phyloP scores from a whole-genome alignment of 768 basidiomycete species.

The Boletus sp. region DNA sequence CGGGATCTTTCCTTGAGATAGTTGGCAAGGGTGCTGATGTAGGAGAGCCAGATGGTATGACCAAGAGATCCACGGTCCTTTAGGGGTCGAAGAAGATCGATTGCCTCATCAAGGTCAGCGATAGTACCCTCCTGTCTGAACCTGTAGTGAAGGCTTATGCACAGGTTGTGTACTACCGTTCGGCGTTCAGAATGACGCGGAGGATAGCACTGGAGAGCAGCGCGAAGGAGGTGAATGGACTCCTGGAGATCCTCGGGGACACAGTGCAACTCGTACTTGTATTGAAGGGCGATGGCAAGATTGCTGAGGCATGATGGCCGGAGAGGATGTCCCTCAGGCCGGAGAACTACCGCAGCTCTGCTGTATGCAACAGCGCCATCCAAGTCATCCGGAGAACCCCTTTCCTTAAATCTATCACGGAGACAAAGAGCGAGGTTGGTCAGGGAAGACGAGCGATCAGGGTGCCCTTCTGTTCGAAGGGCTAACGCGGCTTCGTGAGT shows the following conservation, averaged over 20 bases:
- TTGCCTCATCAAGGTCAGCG: not conserved
- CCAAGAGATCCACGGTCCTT: not conserved
- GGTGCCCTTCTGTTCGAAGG: not conserved
- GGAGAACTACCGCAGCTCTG: not conserved
- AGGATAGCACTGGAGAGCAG: not conserved
- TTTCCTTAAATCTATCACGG: not conserved
- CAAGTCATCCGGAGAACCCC: not conserved
- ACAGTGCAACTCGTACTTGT: not conserved
- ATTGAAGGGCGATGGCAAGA: not conserved
- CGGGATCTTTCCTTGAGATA: not conserved
- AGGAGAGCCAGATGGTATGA: not conserved
- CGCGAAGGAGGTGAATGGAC: not conserved
- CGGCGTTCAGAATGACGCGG: not conserved
- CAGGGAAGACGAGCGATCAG: not conserved
- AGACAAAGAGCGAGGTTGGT: slow-evolving; percentile 3
- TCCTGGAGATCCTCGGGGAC: not conserved
- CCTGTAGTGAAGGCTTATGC: not conserved
- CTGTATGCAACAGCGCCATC: not conserved
- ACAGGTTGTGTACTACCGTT: not conserved
- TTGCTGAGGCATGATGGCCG: not conserved
- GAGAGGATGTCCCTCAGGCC: not conserved
- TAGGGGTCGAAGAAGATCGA: not conserved
- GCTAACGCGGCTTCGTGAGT: slow-evolving; percentile 2
- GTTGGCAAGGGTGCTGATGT: not conserved
- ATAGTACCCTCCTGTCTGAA: not conserved